Base-by-base conservation (phyloP, 371 early-diverging fungal species). In the Mucor indicus region DNA sequence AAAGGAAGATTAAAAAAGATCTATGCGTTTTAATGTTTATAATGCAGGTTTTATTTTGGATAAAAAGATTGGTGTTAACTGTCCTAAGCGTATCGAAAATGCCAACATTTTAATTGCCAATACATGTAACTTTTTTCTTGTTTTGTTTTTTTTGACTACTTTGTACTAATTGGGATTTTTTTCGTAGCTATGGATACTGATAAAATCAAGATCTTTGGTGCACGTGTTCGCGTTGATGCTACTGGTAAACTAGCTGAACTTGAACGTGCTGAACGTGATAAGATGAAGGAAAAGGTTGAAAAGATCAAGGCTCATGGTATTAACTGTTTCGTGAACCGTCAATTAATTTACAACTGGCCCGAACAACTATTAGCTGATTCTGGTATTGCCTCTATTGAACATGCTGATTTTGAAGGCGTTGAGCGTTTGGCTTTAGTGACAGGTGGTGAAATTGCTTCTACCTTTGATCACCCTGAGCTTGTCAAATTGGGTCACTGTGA, bases 291-390 rank as follows among this genome's bases (percentile, higher is more conserved):
- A 38, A 99, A 99, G 86, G 98, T 99, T 29, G 97, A 96, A 23
- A 93, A 92, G 79, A 99, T 99, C 70, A 92, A 95, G 68, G 83
- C 85, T 2, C 93, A 93, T 64, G 96, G 95, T 10, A 96, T 98
- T 77, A 98, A 99, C 83, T 93, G 98, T 78, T 96, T 92, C 67
- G 98, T 99, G 45, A 99, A 99, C 85, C 92, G 99, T 60, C 99
- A 99, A 79, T 81, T 99, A 30, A 99, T 99, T 57, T 99, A 99
- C 83, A 99, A 99, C 88, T 99, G 94, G 92, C 99, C 99, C 43
- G 96, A 97, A 73, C 98, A 98, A 74, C 81, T 99, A 47, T 91
- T 99, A 69, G 97, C 93, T 20, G 97, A 95, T 60, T 79, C 95
- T 41, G 96, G 96, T 22, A 87, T 99, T 66, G 86, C 91, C 70